phyloP scores from a whole-genome alignment of 2,329 filamentous ascomycete genomes.

The Davidsoniella virescens region DNA sequence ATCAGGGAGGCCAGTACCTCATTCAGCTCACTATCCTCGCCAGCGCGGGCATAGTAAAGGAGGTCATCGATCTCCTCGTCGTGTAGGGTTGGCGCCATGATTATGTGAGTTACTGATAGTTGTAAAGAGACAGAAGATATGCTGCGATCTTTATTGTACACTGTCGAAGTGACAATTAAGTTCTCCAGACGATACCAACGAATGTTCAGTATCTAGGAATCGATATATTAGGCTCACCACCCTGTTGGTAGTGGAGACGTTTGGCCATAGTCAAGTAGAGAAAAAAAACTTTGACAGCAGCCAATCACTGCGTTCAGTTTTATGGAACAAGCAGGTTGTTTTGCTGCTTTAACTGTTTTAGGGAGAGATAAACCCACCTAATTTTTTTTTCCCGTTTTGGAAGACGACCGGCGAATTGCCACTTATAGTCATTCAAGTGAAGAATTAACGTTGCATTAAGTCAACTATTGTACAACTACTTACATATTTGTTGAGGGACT shows the following conservation, averaged over 20 bases:
- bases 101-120: constrained; percentile 9
- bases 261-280: neutral
- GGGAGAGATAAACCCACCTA: too few species aligned
- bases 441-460: too few species aligned
- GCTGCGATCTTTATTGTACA: neutral
- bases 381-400: too few species aligned
- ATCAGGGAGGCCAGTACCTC: constrained; percentile 41
- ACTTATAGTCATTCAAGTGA: neutral
- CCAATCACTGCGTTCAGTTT: constrained; percentile 8
- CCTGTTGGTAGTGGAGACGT: neutral
- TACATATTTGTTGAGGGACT: neutral
- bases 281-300: constrained; percentile 5
- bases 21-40: constrained; percentile 55
- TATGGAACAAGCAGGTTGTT: constrained; percentile 4
- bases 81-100: constrained; percentile 39
- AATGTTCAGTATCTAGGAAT: neutral
- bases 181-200: neutral
- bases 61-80: constrained; percentile 83
- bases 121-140: constrained; percentile 2
- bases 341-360: too few species aligned
- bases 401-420: too few species aligned
- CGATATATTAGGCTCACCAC: neutral
- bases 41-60: constrained; percentile 68
- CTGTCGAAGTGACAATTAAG: neutral
- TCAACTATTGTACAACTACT: too few species aligned